These are phyloP conservation scores for Trichosporon asahii DNA, from an alignment of 1,284 basidiomycete genomes.

Conservation along the genomic window DNA sequence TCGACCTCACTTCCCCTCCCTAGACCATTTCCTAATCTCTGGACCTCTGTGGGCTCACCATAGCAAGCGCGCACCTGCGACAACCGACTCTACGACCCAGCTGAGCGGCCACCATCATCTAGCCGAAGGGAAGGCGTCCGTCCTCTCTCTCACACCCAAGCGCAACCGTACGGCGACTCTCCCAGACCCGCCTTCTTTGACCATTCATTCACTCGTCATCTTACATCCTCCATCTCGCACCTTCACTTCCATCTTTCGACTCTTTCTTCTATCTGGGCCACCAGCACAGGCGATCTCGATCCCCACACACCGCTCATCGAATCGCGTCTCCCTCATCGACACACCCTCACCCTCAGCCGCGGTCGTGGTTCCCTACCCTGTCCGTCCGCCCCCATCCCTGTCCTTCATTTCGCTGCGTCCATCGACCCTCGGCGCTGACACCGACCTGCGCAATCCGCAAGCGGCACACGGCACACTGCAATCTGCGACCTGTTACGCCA, in stretches of 20 bases:
- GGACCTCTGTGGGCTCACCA: neutral
- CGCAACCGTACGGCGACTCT: neutral
- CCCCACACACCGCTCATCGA: neutral
- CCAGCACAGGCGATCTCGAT: neutral
- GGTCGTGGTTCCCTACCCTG: neutral
- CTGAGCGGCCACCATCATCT: neutral
- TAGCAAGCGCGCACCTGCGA: neutral
- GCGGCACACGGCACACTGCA: neutral
- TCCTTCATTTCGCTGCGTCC: conserved; percentile 1
- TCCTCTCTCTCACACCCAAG: neutral
- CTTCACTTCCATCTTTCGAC: neutral
- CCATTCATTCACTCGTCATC: conserved; percentile 1
- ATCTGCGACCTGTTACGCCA: neutral
- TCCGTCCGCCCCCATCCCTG: neutral
- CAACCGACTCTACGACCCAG: neutral
- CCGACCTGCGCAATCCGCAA: neutral
- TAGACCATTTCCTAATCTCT: neutral
- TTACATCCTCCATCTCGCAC: neutral
- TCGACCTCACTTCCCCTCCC: neutral
- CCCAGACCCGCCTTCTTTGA: neutral
- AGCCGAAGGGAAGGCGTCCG: neutral
- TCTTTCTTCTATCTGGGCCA: neutral
- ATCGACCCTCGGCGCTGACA: neutral
- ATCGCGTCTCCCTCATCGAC: neutral
- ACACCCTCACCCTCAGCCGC: neutral